Evolutionary conservation across 306 rosid genomes (phyloP), one percentile per base, ranked within the genome.

Genomic region (Albizia julibrissin): DNA sequence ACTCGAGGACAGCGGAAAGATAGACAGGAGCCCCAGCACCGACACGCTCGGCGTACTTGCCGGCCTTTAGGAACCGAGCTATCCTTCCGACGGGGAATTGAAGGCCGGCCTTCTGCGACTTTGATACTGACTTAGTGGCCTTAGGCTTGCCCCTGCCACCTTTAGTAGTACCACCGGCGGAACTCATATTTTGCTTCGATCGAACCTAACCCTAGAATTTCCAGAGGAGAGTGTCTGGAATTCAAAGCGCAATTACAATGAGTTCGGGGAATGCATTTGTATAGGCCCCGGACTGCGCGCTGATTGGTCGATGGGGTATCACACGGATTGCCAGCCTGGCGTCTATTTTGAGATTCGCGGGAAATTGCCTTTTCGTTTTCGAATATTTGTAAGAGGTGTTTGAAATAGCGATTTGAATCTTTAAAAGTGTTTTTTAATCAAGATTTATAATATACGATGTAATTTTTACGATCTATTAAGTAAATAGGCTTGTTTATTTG

Each of bases 81-180:
- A 94, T 94, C 75, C 98, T 85, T 5, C 98, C 98, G 0, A 94
- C 98, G 3, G 98, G 98, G 6, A 94, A 94, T 69, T 92, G 98
- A 18, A 92, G 97, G 10, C 99, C 99, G 0, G 98, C 99, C 73
- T 95, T 95, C 6, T 80, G 84, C 0, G 99, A 95, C 83, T 92
- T 83, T 0, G 99, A 91, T 10, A 95, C 98, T 0, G 98, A 93
- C 64, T 95, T 95, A 5, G 97, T 69, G 8, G 98, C 92, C 84
- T 95, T 92, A 6, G 99, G 93, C 71, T 95, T 95, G 68, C 99
- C 99, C 13, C 99, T 85, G 34, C 99, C 99, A 1, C 99, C 99
- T 80, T 95, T 95, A 2, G 97, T 95, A 2, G 91, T 85, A 16
- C 83, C 91, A 8, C 82, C 97, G 2, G 90, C 68, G 3, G 98